Base-by-base conservation (phyloP, 768 basidiomycete genomes). In the button mushroom (Agaricus bisporus) region DNA sequence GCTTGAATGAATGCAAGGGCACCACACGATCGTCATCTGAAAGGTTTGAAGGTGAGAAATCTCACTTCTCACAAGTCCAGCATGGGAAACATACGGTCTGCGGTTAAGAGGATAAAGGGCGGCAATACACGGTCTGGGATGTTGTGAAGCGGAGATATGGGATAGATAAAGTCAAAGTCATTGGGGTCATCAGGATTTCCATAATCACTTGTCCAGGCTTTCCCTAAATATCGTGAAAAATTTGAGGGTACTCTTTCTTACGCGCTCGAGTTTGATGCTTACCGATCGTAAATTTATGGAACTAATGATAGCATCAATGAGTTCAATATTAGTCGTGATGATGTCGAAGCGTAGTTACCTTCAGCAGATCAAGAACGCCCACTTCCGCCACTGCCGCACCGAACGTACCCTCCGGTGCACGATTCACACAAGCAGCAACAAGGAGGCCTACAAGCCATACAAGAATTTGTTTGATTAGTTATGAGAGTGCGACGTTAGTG, bases 21-120 rank as follows among this genome's bases (percentile, higher is more conserved):
- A 91, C 88, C n/a, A 92, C 90, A 32, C 90, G 84, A 61, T 90
- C 88, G 59, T 91, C 90, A 57, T 89, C 88, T 89, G 60, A 11
- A 29, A 18, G 37, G 29, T 46, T 44, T 26, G 44, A 44, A 49
- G 37, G 8, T 49, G 7, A 49, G 20, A 15, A 17, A 12, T 41
- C 42, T 43, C 18, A 38, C 29, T 48, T 26, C 48, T 41, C 32
- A 41, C 14, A 37, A 10, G 18, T 43, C 18, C 38, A 45, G 42
- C 32, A 28, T 18, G 52, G 28, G 41, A 29, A 41, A 76, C 86
- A 58, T 65, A 91, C 86, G 87, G 65, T 88, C 88, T 15, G 86
- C 88, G n/a, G 88, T 90, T 63, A 86, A 69, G n/a, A 93, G 72
- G 54, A 92, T 63, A n/a, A 75, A 73, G 0, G 91, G 81, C 1